Evolutionary conservation across 805 yeast genomes (phyloP).

Genomic region (Metschnikowia matae): DNA sequence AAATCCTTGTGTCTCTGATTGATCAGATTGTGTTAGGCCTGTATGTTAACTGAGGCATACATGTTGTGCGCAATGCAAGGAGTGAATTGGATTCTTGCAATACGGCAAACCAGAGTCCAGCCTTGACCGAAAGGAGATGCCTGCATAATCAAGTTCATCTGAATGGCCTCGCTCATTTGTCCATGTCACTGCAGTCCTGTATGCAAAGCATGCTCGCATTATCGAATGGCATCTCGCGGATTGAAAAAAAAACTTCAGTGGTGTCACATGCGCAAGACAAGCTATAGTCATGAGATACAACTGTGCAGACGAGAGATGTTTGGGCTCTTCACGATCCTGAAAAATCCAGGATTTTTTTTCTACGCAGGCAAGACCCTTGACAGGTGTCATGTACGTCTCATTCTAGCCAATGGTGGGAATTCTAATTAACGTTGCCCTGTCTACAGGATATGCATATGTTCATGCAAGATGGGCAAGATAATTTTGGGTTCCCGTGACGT

Average conservation of each 20-base stretch:
- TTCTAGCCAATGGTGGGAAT: constrained; percentile 1
- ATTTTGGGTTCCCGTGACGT: neutral
- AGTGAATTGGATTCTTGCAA: neutral
- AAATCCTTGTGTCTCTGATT: neutral
- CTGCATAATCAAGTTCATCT: constrained; percentile 4
- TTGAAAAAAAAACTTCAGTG: neutral
- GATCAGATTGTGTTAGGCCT: constrained; percentile 1
- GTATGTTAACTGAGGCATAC: neutral
- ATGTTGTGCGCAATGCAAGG: neutral
- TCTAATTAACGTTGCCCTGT: neutral
- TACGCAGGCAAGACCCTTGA: neutral
- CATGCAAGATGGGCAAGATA: constrained; percentile 4
- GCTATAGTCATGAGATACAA: too few relatives aligned
- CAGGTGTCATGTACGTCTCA: too few relatives aligned
- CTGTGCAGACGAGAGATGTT: too few relatives aligned
- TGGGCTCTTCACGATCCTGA: neutral
- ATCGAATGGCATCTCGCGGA: constrained; percentile 6
- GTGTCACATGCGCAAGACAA: neutral
- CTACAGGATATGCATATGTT: neutral
- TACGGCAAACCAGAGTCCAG: neutral
- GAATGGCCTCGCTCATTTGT: neutral
- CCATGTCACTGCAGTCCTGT: neutral
- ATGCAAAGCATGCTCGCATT: neutral
- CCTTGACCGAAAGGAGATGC: neutral
- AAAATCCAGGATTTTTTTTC: neutral